These are phyloP conservation scores for Cryptosporidium muris DNA, from an alignment of 169 alveolate species.

Conservation along the genomic window DNA sequence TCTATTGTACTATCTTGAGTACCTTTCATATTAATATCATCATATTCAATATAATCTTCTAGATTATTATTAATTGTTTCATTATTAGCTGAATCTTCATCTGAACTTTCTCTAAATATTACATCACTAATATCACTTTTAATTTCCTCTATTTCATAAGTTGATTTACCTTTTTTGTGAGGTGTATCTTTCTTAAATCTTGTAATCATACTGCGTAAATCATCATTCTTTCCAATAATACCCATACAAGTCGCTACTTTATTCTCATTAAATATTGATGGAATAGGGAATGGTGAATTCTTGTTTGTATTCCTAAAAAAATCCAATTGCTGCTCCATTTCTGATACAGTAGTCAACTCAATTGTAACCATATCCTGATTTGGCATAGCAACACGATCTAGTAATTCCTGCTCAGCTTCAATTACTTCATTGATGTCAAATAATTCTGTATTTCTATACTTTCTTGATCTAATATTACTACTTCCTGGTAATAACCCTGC, in stretches of 20 bases:
- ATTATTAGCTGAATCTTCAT: constrained; percentile 10
- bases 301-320: constrained; percentile 42
- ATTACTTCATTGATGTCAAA: constrained; percentile 81
- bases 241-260: constrained; percentile 68
- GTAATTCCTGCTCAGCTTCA: constrained; percentile 81
- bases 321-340: constrained; percentile 55
- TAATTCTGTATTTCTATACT: constrained; percentile 80
- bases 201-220: constrained; percentile 41
- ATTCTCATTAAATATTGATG: constrained; percentile 24
- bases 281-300: constrained; percentile 49
- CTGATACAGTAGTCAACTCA: constrained; percentile 20
- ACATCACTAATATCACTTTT: constrained; percentile 68
- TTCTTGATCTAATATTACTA: constrained; percentile 80
- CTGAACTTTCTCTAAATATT: constrained; percentile 56
- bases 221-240: constrained; percentile 52
- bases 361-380: constrained; percentile 59
- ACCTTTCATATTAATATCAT: no score
- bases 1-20: no score
- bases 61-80: neutral
- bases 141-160: constrained; percentile 47
- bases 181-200: constrained; percentile 33
- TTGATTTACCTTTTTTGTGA: neutral
- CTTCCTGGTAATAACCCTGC: constrained; percentile 86
- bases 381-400: constrained; percentile 68
- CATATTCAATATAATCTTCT: neutral